phyloP scores from a whole-genome alignment of 192 early-diverging fungal genomes.

The Coemansia interrupta region DNA sequence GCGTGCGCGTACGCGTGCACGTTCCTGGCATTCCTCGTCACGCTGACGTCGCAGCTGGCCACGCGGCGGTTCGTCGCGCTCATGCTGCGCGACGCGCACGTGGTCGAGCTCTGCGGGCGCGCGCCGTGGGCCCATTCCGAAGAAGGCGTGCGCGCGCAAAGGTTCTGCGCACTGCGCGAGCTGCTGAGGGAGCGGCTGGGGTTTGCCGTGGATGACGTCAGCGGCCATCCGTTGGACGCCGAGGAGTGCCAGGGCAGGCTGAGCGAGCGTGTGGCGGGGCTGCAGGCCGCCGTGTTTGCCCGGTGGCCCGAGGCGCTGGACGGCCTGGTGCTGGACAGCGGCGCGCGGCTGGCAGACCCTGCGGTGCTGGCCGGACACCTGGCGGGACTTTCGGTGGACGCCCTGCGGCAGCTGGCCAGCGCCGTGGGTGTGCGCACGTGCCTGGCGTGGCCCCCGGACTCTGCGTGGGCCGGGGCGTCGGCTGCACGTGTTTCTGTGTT shows the following conservation, averaged over 20 bases:
- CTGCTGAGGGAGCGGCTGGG: constrained; percentile 56
- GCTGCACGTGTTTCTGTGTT: too few relatives aligned
- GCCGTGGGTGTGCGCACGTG: constrained; percentile 62
- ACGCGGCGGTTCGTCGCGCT: constrained; percentile 86
- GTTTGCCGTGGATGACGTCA: constrained; percentile 81
- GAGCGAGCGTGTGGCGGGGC: constrained; percentile 57
- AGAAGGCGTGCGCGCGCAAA: constrained; percentile 48
- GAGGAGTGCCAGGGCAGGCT: constrained; percentile 62
- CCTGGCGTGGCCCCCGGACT: not conserved
- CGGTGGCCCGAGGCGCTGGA: constrained; percentile 65
- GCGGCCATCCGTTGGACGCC: constrained; percentile 68
- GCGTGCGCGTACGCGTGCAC: constrained; percentile 61
- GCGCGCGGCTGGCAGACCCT: constrained; percentile 61
- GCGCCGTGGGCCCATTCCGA: constrained; percentile 4
- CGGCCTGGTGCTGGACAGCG: constrained; percentile 70
- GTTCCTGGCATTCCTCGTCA: constrained; percentile 82
- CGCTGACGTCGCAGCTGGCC: constrained; percentile 82
- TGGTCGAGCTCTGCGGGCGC: constrained; percentile 49
- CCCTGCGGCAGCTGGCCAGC: constrained; percentile 58
- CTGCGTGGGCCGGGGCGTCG: not conserved
- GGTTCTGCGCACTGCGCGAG: constrained; percentile 65
- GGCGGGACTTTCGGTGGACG: constrained; percentile 38
- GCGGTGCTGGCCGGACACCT: constrained; percentile 57
- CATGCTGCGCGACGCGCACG: constrained; percentile 76
- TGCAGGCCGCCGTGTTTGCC: constrained; percentile 76